A percentile compares a stretch with the other conserved stretches of the same genome.
These are phyloP conservation scores for Setaria viridis DNA, from an alignment of 202 grass and related monocot species.

Conservation along the genomic window DNA sequence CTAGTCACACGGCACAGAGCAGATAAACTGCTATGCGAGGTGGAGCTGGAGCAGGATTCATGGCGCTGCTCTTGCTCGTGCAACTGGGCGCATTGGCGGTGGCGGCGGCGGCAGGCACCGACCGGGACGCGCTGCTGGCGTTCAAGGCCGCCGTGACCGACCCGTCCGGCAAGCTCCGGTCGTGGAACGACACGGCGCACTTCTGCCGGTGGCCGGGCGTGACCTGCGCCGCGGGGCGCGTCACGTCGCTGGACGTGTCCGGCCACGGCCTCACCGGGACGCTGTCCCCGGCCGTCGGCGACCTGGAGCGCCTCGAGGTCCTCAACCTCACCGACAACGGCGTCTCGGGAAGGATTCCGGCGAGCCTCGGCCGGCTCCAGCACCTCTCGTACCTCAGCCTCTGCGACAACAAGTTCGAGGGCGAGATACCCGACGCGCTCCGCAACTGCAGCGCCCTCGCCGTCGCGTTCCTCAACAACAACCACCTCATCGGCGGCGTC, in stretches of 20 bases:
- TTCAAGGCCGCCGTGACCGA: conserved; percentile 47
- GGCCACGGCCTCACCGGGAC: neutral
- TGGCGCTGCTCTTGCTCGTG: neutral
- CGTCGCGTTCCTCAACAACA: neutral
- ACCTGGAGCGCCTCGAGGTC: conserved; percentile 33
- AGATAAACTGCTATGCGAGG: neutral
- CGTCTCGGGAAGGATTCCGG: too few species aligned
- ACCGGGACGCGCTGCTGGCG: conserved; percentile 46
- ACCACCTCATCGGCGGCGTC: conserved; percentile 32
- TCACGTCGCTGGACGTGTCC: conserved; percentile 27
- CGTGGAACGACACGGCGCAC: conserved; percentile 44
- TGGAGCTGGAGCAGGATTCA: neutral
- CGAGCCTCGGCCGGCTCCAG: too few species aligned
- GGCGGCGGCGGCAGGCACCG: conserved; percentile 2
- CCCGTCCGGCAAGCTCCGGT: conserved; percentile 21
- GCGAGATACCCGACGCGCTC: too few species aligned
- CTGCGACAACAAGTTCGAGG: too few species aligned
- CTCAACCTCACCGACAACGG: conserved; percentile 52
- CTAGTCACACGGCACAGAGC: too few species aligned
- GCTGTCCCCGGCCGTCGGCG: conserved; percentile 43
- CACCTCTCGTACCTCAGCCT: conserved; percentile 3
- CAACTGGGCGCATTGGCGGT: neutral
- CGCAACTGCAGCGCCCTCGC: neutral
- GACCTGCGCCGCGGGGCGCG: conserved; percentile 4
- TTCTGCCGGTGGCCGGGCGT: conserved; percentile 54